Conservation (phyloP, 2,329 filamentous ascomycete genomes). For the Lomentospora prolificans region DNA sequence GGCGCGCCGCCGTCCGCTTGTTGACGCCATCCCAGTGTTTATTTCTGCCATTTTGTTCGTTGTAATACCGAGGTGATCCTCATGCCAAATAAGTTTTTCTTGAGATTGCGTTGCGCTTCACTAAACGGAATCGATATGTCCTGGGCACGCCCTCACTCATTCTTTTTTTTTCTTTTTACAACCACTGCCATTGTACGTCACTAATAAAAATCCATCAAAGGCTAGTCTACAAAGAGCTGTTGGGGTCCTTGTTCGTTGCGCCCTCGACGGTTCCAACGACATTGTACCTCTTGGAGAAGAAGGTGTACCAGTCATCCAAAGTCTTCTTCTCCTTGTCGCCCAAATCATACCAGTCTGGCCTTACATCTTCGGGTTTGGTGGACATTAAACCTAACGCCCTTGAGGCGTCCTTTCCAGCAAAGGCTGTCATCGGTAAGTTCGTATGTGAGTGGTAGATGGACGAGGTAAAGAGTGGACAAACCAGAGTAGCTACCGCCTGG, state of each 20-base stretch:
- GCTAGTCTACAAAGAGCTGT: neutral
- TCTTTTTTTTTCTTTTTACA: neutral
- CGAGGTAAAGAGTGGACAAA: slow-evolving; percentile 31
- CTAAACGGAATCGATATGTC: no score
- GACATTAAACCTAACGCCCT: slow-evolving; percentile 80
- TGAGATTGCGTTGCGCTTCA: no score
- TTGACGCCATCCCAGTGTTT: no score
- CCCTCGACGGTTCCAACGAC: slow-evolving; percentile 61
- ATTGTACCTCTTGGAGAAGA: slow-evolving; percentile 96
- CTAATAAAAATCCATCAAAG: no score
- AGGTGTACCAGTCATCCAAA: slow-evolving; percentile 87
- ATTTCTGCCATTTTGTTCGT: no score
- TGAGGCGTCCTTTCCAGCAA: slow-evolving; percentile 93
- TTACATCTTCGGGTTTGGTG: slow-evolving; percentile 74
- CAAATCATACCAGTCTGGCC: slow-evolving; percentile 73
- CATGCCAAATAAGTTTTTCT: no score
- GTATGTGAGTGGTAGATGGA: no score
- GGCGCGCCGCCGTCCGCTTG: no score
- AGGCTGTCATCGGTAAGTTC: slow-evolving; percentile 48
- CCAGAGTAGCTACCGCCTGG: slow-evolving; percentile 77
- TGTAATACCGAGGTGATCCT: no score
- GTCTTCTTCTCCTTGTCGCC: slow-evolving; percentile 76
- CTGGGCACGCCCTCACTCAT: no score
- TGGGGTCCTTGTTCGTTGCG: slow-evolving; percentile 43
- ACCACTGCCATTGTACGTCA: no score